phyloP scores from a whole-genome alignment of 2,329 filamentous ascomycete species.

The Monilinia fructigena region DNA sequence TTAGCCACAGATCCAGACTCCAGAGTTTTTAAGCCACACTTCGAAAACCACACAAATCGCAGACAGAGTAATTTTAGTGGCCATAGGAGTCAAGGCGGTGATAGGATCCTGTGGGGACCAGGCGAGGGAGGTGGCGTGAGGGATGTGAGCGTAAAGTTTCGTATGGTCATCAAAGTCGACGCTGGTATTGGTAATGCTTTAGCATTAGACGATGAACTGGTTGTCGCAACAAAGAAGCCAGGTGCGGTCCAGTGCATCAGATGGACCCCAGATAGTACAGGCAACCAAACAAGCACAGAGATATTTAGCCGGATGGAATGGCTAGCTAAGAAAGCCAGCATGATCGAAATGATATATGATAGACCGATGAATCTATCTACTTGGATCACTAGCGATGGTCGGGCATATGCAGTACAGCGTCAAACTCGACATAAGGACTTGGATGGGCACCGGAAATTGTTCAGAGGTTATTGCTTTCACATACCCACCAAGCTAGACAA shows the following conservation, averaged over 20 bases:
- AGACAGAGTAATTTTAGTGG: slow-evolving; percentile 61
- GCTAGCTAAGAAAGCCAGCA: slow-evolving; percentile 72
- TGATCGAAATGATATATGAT: slow-evolving; percentile 88
- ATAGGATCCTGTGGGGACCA: slow-evolving; percentile 67
- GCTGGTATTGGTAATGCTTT: slow-evolving; percentile 86
- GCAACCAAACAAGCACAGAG: slow-evolving; percentile 86
- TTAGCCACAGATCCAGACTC: slow-evolving; percentile 80
- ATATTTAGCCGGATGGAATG: slow-evolving; percentile 83
- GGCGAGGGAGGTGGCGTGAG: slow-evolving; percentile 80
- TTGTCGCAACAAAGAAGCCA: slow-evolving; percentile 88
- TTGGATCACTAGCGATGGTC: slow-evolving; percentile 87
- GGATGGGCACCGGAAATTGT: slow-evolving; percentile 59
- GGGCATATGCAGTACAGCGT: slow-evolving; percentile 87
- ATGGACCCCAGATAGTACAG: slow-evolving; percentile 81
- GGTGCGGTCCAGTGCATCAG: slow-evolving; percentile 95
- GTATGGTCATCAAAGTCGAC: slow-evolving; percentile 97
- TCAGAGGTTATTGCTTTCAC: slow-evolving; percentile 91
- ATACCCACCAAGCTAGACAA: slow-evolving; percentile 59
- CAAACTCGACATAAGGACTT: slow-evolving; percentile 47
- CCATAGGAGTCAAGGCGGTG: slow-evolving; percentile 47
- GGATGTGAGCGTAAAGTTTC: slow-evolving; percentile 87
- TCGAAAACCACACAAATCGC: slow-evolving; percentile 65
- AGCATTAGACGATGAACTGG: slow-evolving; percentile 86
- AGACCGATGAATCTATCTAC: slow-evolving; percentile 93
- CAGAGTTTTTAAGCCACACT: slow-evolving; percentile 80